These are phyloP conservation scores for Neurospora sp. DNA, from an alignment of 495 filamentous ascomycete genomes.

Conservation along the genomic window DNA sequence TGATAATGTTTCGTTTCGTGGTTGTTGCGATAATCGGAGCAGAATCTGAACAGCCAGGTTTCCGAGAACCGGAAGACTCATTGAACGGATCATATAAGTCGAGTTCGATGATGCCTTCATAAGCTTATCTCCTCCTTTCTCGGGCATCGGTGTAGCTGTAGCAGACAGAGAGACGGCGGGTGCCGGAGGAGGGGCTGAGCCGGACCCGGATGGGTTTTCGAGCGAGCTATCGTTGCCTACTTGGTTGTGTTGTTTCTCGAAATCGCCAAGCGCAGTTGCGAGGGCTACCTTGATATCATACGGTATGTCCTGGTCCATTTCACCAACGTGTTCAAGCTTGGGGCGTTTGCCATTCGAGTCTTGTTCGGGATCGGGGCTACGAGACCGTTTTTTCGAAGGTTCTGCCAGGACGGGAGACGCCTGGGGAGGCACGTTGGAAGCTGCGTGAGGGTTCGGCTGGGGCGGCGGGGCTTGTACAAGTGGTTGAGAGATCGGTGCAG, in stretches of 20 bases:
- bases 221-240: not conserved
- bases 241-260: not conserved
- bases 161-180: not conserved
- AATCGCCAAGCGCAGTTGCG: not conserved
- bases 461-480: not conserved
- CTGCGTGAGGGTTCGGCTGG: not conserved
- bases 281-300: not conserved
- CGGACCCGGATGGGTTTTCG: not conserved
- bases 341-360: not conserved
- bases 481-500: not conserved
- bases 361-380: not conserved
- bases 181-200: not conserved
- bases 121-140: conserved; percentile 15
- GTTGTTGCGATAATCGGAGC: conserved; percentile 33
- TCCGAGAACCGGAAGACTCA: conserved; percentile 33
- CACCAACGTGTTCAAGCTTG: not conserved
- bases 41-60: conserved; percentile 37
- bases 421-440: not conserved
- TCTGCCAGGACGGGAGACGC: not conserved
- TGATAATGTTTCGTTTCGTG: conserved; percentile 52
- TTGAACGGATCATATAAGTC: conserved; percentile 21
- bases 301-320: not conserved
- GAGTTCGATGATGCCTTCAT: conserved; percentile 23
- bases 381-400: not conserved
- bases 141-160: conserved; percentile 5